These are phyloP conservation scores for Myriangium duriaei DNA, from an alignment of 2,329 filamentous ascomycete genomes.

Conservation along the genomic window DNA sequence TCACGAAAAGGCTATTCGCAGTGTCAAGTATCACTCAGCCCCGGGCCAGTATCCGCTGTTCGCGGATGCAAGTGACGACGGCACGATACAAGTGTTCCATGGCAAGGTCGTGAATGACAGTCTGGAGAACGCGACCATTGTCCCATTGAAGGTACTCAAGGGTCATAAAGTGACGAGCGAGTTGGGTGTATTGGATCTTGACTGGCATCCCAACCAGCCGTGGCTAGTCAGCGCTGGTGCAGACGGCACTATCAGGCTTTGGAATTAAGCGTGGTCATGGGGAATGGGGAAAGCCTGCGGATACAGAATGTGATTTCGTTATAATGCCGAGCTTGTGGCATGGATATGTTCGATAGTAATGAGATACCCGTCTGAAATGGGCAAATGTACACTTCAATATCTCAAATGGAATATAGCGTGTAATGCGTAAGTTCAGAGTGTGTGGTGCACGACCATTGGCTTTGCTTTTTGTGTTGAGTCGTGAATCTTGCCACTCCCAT, in stretches of 20 bases:
- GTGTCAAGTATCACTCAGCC: slow-evolving; percentile 69
- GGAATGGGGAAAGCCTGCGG: too few relatives aligned
- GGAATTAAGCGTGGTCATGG: slow-evolving; percentile 52
- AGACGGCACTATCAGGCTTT: slow-evolving; percentile 83
- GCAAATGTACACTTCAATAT: too few relatives aligned
- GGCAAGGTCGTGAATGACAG: slow-evolving; percentile 88
- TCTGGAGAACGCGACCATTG: slow-evolving; percentile 93
- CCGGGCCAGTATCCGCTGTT: slow-evolving; percentile 63
- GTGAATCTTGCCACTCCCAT: too few relatives aligned
- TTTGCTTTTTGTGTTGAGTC: too few relatives aligned
- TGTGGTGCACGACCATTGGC: too few relatives aligned
- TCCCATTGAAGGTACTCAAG: slow-evolving; percentile 84
- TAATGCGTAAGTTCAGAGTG: too few relatives aligned
- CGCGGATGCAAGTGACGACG: slow-evolving; percentile 90
- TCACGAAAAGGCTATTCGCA: slow-evolving; percentile 80
- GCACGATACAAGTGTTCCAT: slow-evolving; percentile 90
- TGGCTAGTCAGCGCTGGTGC: slow-evolving; percentile 93
- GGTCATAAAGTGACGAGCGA: slow-evolving; percentile 80
- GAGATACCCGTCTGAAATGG: too few relatives aligned
- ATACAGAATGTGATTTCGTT: too few relatives aligned
- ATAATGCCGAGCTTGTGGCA: too few relatives aligned
- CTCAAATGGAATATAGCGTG: too few relatives aligned
- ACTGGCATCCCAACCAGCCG: slow-evolving; percentile 90
- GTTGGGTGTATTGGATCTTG: slow-evolving; percentile 81
- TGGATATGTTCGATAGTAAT: too few relatives aligned